Percentiles rank a stretch among this genome's conserved stretches.
These are phyloP conservation scores for Botrytis galanthina DNA, from an alignment of 2,329 filamentous ascomycete genomes.

Conservation along the genomic window DNA sequence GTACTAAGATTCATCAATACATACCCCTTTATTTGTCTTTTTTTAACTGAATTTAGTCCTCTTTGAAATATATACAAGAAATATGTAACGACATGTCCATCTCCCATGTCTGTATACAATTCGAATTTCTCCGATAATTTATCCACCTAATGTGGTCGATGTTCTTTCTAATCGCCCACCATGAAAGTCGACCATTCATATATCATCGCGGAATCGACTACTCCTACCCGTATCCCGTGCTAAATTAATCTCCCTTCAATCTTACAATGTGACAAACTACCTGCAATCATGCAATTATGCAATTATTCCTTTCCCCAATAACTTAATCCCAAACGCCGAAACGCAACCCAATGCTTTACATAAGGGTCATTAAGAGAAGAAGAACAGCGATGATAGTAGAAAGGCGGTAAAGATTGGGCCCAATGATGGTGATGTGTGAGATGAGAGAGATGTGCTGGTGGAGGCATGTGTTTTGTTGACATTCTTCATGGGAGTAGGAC, in stretches of 20 bases:
- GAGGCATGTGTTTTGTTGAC: conserved; percentile 17
- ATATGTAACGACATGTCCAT: not conserved
- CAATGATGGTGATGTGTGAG: not conserved
- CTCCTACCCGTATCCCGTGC: not conserved
- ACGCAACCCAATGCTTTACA: conserved; percentile 13
- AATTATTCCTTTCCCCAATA: not conserved
- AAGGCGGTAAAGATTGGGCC: not conserved
- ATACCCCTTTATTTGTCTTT: not conserved
- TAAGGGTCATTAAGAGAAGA: conserved; percentile 2
- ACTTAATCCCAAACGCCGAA: conserved; percentile 8
- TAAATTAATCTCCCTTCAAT: not conserved
- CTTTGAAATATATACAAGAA: conserved; percentile 12
- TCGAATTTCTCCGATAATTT: not conserved
- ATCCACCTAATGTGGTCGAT: not conserved
- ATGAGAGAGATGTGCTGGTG: not conserved
- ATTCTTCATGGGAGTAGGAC: conserved; percentile 17
- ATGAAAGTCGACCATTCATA: not conserved
- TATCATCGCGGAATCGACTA: not conserved
- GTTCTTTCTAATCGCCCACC: not conserved
- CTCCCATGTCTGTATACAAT: not conserved
- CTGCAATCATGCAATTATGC: not conserved
- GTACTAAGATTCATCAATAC: not conserved
- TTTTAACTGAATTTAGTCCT: not conserved
- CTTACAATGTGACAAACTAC: not conserved
- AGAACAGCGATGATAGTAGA: not conserved